Conservation (phyloP, 2,329 filamentous ascomycete genomes). For the Coniella lustricola region DNA sequence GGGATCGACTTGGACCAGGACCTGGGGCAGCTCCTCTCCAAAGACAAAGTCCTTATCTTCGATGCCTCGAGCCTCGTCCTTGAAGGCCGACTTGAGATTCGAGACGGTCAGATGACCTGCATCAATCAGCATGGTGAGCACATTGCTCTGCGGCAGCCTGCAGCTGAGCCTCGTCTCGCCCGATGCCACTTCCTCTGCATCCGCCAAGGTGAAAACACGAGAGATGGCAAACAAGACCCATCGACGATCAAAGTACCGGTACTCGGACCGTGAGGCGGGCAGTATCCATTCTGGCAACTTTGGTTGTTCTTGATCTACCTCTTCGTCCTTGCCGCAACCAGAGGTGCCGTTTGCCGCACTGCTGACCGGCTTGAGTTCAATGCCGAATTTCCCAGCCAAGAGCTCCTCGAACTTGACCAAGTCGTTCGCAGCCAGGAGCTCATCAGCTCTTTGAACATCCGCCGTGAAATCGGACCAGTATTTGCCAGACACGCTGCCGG, state of each 20-base stretch:
- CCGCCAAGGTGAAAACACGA: constrained; percentile 52
- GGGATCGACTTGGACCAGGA: constrained; percentile 59
- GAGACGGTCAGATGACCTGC: constrained; percentile 54
- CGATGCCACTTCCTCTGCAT: constrained; percentile 35
- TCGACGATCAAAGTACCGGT: constrained; percentile 53
- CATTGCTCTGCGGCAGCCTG: constrained; percentile 43
- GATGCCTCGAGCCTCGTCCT: constrained; percentile 35
- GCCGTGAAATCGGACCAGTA: constrained; percentile 40
- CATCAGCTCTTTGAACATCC: constrained; percentile 42
- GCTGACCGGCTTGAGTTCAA: constrained; percentile 23
- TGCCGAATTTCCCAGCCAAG: constrained; percentile 41
- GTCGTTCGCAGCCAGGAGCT: constrained; percentile 38
- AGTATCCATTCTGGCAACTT: constrained; percentile 43
- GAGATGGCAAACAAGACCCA: constrained; percentile 59
- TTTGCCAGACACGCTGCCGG: constrained; percentile 43
- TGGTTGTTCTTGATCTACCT: constrained; percentile 13
- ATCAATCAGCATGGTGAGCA: constrained; percentile 51
- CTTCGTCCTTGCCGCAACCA: not conserved
- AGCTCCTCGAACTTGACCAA: constrained; percentile 43
- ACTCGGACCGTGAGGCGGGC: constrained; percentile 35
- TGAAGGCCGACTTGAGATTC: constrained; percentile 53
- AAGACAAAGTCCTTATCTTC: constrained; percentile 41
- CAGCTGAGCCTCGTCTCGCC: constrained; percentile 33
- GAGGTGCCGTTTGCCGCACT: not conserved
- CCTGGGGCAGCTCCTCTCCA: constrained; percentile 54